A percentile compares a stretch with the other conserved stretches of the same genome.
These are phyloP conservation scores for Heliocybe sulcata DNA, from an alignment of 1,284 basidiomycete genomes.

Conservation along the genomic window DNA sequence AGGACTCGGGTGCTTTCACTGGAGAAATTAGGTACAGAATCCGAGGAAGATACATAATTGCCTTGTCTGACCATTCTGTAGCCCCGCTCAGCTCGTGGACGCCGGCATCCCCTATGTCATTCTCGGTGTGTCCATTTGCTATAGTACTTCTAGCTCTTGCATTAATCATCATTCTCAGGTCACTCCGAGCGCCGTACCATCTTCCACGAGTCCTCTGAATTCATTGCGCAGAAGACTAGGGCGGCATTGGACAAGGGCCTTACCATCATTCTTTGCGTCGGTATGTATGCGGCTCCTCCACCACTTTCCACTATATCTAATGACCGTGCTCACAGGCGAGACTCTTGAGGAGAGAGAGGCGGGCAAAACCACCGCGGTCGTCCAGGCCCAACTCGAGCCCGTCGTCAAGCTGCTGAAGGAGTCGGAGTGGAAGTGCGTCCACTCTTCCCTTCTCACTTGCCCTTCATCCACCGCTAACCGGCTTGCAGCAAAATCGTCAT, in stretches of 20 bases:
- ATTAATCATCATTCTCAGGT: conserved; percentile 29
- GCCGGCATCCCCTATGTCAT: conserved; percentile 89
- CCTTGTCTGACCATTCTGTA: conserved; percentile 18
- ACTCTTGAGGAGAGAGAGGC: conserved; percentile 86
- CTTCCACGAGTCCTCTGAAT: conserved; percentile 83
- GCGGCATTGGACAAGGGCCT: conserved; percentile 72
- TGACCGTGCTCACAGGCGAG: conserved; percentile 47
- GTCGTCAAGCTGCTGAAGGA: conserved; percentile 61
- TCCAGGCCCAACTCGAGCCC: conserved; percentile 78
- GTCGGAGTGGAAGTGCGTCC: conserved; percentile 73
- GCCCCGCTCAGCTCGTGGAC: conserved; percentile 80
- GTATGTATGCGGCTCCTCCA: too few species aligned
- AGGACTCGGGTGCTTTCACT: conserved; percentile 88
- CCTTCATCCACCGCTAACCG: neutral
- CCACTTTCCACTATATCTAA: too few species aligned
- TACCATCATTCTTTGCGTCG: conserved; percentile 92
- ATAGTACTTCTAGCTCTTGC: neutral
- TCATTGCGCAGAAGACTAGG: conserved; percentile 85
- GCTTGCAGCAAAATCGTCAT: conserved; percentile 77
- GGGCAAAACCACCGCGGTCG: conserved; percentile 73
- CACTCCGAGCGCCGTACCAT: conserved; percentile 95
- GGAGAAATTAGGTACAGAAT: conserved; percentile 84
- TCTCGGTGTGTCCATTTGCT: conserved; percentile 49
- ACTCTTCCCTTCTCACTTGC: neutral
- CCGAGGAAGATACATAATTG: too few species aligned